Evolutionary conservation across 805 yeast species (phyloP), one percentile per base, ranked within the genome.

Genomic region (Myxozyma monticola): DNA sequence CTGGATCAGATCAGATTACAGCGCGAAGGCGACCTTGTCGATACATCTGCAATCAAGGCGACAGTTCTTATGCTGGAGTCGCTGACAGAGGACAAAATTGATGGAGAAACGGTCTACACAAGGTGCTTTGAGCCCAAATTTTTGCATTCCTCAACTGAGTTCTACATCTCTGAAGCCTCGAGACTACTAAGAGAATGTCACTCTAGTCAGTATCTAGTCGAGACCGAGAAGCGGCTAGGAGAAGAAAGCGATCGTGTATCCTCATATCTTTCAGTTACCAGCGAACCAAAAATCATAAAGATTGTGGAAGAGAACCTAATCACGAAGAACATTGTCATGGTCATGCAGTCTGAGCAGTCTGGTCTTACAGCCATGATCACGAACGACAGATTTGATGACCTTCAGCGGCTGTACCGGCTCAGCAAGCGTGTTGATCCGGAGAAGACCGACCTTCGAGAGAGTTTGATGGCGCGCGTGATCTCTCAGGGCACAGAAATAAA

Each of bases 31-130:
- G 75, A 74, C 22, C 73, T 81, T 26, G 74, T 80, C 20, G 82
- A 83, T 45, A 75, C 79, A 28, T 76, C 76, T 64, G 65, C 80
- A 29, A 75, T 88, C 52, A 81, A 83, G 56, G 76, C 83, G 26
- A 66, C 80, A 8, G 75, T 88, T 14, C 73, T 72, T 36, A 86
- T 90, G 89, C 75, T 87, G 64, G 93, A 87, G 61, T 69, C 83
- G 4, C 68, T 87, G 30, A 67, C 74, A 3, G 84, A 79, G 49
- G 73, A 71, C 28, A 49, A 50, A 24, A 37, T 52, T 7, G 62
- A 57, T 18, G 59, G 60, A 4, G 89, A 83, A 49, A 82, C 78
- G 47, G 84, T 80, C 56, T 88, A 85, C 62, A 70, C 74, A 22
- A 75, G 73, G 17, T 74, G 70, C 37, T 85, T 89, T 64, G 96